Conservation (phyloP, 139 green algal genomes). For the Tetradesmus lagerheimii region DNA sequence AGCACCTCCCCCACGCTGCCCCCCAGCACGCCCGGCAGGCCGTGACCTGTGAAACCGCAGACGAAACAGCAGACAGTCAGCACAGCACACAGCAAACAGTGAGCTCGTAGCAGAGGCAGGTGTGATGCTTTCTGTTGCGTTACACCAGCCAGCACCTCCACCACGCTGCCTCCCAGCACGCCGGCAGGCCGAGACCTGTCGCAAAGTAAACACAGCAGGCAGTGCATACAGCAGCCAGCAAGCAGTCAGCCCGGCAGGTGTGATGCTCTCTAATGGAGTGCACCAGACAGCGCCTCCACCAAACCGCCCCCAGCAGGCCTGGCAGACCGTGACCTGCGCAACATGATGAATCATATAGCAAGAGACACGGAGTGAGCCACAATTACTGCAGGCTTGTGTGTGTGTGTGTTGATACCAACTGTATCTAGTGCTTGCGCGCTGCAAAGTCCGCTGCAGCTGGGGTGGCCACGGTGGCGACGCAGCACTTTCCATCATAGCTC, state of each 20-base stretch:
- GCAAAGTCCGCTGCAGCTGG: too few relatives aligned
- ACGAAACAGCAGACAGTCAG: not conserved
- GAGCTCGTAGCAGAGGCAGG: too few relatives aligned
- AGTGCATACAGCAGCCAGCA: not conserved
- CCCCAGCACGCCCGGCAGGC: conserved; percentile 5
- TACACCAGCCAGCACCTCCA: not conserved
- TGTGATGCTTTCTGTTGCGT: not conserved
- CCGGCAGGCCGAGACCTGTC: too few relatives aligned
- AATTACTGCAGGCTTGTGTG: too few relatives aligned
- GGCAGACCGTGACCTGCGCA: too few relatives aligned
- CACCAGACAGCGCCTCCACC: not conserved
- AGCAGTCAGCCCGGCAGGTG: not conserved
- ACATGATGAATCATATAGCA: too few relatives aligned
- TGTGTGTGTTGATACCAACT: too few relatives aligned
- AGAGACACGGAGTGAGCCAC: too few relatives aligned
- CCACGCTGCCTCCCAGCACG: not conserved
- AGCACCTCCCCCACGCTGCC: conserved; percentile 37
- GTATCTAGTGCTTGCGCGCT: too few relatives aligned
- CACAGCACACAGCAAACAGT: not conserved
- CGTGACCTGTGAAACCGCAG: conserved; percentile 15
- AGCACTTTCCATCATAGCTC: too few relatives aligned
- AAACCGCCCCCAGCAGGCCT: not conserved
- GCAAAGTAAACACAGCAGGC: too few relatives aligned
- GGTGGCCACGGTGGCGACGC: too few relatives aligned
- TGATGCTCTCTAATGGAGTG: not conserved